A percentile compares a stretch with the other conserved stretches of the same genome.
Conservation (phyloP, 257 asterid genomes). For the Gardenia jasminoides region DNA sequence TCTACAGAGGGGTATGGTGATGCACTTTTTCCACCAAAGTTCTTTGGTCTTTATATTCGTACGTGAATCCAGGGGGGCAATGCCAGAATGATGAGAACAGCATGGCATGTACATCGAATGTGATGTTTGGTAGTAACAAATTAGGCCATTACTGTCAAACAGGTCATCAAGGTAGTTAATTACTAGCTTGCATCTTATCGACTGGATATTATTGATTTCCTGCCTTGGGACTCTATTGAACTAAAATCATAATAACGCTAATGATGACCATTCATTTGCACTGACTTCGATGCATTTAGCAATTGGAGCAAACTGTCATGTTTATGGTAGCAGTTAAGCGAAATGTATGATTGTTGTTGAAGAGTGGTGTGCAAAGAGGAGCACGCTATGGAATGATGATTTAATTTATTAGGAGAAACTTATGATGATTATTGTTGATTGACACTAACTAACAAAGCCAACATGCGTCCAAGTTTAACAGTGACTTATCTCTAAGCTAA, state of each 20-base stretch:
- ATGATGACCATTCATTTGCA: constrained; percentile 22
- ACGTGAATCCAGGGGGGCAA: constrained; percentile 21
- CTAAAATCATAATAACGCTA: not conserved
- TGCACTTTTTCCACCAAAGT: constrained; percentile 1
- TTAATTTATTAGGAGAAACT: constrained; percentile 12
- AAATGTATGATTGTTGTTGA: not conserved
- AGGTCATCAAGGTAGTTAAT: not conserved
- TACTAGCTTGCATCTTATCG: not conserved
- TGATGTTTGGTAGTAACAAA: constrained; percentile 11
- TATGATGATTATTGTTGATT: not conserved
- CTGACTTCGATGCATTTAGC: not conserved
- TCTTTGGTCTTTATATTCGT: not conserved
- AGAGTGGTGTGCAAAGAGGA: not conserved
- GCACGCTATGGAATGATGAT: constrained; percentile 12
- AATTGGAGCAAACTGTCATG: not conserved
- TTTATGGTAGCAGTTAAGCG: not conserved
- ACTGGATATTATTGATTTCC: not conserved
- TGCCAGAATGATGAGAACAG: not conserved
- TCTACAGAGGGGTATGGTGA: not conserved
- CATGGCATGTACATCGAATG: too few species aligned
- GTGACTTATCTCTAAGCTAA: not conserved
- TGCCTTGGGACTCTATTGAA: too few species aligned
- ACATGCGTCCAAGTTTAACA: not conserved
- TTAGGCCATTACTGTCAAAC: not conserved
- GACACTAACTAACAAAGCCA: not conserved